phyloP scores from a whole-genome alignment of 2,329 filamentous ascomycete species.

The Phialophora verrucosa region DNA sequence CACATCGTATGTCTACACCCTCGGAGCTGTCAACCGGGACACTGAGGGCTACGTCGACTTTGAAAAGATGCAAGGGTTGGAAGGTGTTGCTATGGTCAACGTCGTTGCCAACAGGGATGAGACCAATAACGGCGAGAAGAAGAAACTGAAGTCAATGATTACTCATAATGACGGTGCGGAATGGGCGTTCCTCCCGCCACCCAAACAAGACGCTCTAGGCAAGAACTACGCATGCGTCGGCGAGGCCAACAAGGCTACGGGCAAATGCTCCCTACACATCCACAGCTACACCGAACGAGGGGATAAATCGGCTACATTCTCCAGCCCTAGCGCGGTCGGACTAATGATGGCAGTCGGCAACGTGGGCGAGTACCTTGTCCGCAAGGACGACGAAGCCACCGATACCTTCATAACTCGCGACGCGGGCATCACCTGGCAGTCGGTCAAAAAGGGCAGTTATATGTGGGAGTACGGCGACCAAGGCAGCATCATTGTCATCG shows the following conservation, averaged over 20 bases:
- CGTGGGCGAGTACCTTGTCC: constrained; percentile 74
- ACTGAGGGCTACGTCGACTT: constrained; percentile 83
- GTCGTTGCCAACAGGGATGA: constrained; percentile 76
- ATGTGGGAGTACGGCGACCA: constrained; percentile 96
- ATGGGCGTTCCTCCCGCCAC: constrained; percentile 80
- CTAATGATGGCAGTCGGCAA: constrained; percentile 92
- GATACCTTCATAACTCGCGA: constrained; percentile 90
- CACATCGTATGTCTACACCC: constrained; percentile 87
- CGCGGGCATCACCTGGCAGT: constrained; percentile 86
- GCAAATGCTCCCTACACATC: constrained; percentile 83
- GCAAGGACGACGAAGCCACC: constrained; percentile 76
- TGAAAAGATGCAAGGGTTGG: constrained; percentile 90
- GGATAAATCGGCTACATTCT: constrained; percentile 83
- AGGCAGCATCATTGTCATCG: constrained; percentile 88
- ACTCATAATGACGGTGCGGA: constrained; percentile 95
- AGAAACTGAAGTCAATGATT: constrained; percentile 87
- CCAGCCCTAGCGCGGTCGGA: constrained; percentile 84
- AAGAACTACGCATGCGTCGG: constrained; percentile 73
- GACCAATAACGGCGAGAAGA: constrained; percentile 66
- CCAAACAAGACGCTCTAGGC: constrained; percentile 70
- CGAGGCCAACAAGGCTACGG: constrained; percentile 58
- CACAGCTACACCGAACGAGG: constrained; percentile 92
- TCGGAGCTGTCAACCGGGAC: constrained; percentile 81
- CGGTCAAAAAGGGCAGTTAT: constrained; percentile 84
- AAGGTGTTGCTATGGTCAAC: constrained; percentile 89